Base-by-base conservation (phyloP, 192 early-diverging fungal species). In the Gaertneriomyces semiglobifer region DNA sequence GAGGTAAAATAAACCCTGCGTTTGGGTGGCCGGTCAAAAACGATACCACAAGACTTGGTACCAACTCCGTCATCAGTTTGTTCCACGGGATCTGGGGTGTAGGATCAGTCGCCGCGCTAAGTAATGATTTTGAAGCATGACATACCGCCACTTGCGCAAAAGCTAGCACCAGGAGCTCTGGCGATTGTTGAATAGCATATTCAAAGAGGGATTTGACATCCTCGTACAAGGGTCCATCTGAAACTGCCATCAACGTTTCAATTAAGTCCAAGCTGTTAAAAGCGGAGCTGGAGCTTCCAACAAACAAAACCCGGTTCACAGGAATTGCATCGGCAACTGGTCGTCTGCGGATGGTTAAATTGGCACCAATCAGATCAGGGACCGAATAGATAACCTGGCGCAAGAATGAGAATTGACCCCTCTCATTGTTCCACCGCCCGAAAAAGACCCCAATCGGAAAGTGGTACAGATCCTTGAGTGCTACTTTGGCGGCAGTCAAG, bases 221-320 rank as follows among this genome's bases (percentile, higher is more conserved):
- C 7, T 86, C 89, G 45, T 72, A 66, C 8, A 58, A 52, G 19
- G 56, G 79, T 76, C 62, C 89, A 80, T 47, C 85, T 74, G 76
- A 88, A 58, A 61, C 61, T 54, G 53, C 78, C 7, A 76, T 50
- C 72, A 92, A 67, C 12, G 85, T 83, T 62, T 90, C 87, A 40
- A 91, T 81, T 45, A 93, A 71, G 16, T 91, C 88, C 20, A 91
- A 60, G 0, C 77, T 85, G 72, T 93, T 93, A 74, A 86, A 86
- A 11, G 82, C 76, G 43, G 75, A 74, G 1, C 72, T 75, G 18
- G 78, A 75, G 4, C 88, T 63, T 6, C 81, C 60, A 18, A 63
- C 53, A 33, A 33, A 33, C 25, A 33, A 33, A 33, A 33, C 25
- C 25, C 25, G 25, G 25, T 33, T 33, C 25, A 33, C 25, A 33